Conservation (phyloP, 306 rosid genomes). For the Quercus alba region DNA sequence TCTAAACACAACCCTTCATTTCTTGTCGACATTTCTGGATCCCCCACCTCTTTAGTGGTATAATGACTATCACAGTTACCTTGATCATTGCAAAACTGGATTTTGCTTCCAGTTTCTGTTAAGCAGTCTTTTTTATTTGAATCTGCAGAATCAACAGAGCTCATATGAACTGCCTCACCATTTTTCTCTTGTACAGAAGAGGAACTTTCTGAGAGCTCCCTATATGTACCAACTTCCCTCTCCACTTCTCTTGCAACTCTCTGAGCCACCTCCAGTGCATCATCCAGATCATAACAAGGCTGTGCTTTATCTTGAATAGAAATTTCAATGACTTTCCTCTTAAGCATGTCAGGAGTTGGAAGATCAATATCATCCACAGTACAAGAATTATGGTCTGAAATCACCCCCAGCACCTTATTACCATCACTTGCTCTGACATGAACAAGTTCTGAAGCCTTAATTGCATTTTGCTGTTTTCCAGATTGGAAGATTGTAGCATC, state of each 20-base stretch:
- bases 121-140: slow-evolving; percentile 22
- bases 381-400: not conserved
- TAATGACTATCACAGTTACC: not conserved
- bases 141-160: slow-evolving; percentile 29
- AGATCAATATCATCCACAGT: not conserved
- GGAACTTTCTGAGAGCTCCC: slow-evolving; percentile 29
- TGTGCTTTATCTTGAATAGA: slow-evolving; percentile 8
- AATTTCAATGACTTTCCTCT: slow-evolving; percentile 10
- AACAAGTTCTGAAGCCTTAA: slow-evolving; percentile 12
- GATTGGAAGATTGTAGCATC: slow-evolving; percentile 4
- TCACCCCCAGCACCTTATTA: slow-evolving; percentile 9
- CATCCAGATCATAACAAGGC: slow-evolving; percentile 13
- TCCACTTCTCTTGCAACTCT: slow-evolving; percentile 26
- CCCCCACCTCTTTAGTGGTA: not conserved
- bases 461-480: not conserved
- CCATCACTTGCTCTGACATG: slow-evolving; percentile 1
- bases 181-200: slow-evolving; percentile 25
- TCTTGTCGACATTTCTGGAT: not conserved
- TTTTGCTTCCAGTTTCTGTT: slow-evolving; percentile 17
- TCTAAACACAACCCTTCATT: slow-evolving; percentile 4
- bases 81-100: slow-evolving; percentile 9
- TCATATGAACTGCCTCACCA: slow-evolving; percentile 7
- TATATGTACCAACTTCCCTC: slow-evolving; percentile 14
- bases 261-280: slow-evolving; percentile 23
- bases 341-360: slow-evolving; percentile 6